Percentiles rank a stretch among this genome's conserved stretches.
phyloP scores from a whole-genome alignment of 495 filamentous ascomycete species.

The Neurospora africana region DNA sequence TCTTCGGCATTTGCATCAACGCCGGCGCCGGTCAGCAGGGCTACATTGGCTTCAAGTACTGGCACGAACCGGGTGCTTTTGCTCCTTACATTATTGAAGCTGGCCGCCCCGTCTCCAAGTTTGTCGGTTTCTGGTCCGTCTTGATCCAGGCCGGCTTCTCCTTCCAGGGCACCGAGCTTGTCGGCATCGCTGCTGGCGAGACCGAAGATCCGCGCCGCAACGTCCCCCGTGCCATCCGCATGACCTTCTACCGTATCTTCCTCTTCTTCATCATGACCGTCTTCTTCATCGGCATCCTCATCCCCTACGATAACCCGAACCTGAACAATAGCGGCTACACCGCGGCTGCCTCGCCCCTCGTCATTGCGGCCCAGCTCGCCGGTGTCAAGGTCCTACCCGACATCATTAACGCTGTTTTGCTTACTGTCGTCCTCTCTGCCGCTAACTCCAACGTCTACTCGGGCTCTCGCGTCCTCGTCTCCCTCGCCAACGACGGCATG shows the following conservation, averaged over 20 bases:
- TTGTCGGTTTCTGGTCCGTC: slow-evolving; percentile 36
- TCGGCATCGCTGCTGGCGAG: slow-evolving; percentile 59
- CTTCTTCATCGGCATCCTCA: slow-evolving; percentile 57
- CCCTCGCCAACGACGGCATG: slow-evolving; percentile 49
- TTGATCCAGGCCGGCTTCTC: slow-evolving; percentile 37
- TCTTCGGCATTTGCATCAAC: slow-evolving; percentile 56
- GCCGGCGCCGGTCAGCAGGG: slow-evolving; percentile 57
- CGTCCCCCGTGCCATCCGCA: slow-evolving; percentile 38
- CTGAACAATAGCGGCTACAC: slow-evolving; percentile 40
- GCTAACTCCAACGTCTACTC: slow-evolving; percentile 51
- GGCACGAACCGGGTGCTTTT: slow-evolving; percentile 60
- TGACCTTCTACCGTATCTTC: slow-evolving; percentile 51
- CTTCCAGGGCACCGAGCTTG: slow-evolving; percentile 48
- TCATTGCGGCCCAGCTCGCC: slow-evolving; percentile 54
- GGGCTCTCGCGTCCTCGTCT: slow-evolving; percentile 53
- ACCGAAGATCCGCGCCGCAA: slow-evolving; percentile 50
- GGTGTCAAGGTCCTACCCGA: slow-evolving; percentile 56
- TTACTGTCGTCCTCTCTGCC: slow-evolving; percentile 46
- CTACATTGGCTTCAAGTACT: slow-evolving; percentile 61
- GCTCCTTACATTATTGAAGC: slow-evolving; percentile 39
- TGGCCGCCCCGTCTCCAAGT: slow-evolving; percentile 26
- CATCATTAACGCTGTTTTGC: slow-evolving; percentile 61
- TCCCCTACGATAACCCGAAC: slow-evolving; percentile 41
- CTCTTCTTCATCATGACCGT: slow-evolving; percentile 58
- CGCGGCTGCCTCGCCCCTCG: slow-evolving; percentile 57